Evolutionary conservation across 495 filamentous ascomycete species (phyloP), one percentile per base, ranked within the genome.

Genomic region (Hypoxylon cercidicola): DNA sequence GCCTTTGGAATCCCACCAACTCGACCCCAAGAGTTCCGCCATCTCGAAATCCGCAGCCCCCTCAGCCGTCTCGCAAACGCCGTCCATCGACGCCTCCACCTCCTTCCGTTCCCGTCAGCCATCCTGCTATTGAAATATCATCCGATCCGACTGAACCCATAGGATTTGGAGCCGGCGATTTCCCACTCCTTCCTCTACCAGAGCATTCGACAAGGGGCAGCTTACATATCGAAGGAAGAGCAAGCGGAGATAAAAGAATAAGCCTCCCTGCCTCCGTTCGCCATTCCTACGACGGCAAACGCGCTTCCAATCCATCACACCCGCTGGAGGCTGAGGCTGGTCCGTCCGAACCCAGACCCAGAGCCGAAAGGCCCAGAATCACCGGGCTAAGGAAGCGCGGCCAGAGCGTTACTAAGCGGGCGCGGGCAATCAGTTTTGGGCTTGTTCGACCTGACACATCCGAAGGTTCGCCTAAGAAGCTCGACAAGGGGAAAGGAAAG

Each of bases 141-240:
- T 66, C 66, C 25, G 62, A 68, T 32, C 56, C 74, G 11, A 58
- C 62, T 35, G 66, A 80, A 49, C 64, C 73, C 25, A 70, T 64
- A 51, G 74, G 69, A 25, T 72, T 71, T 62, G 74, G 74, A 12
- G 77, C 86, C 75, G 87, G 87, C 78, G 87, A 87, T 44, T 87
- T 85, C 66, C 90, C 89, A 13, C 85, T 93, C 15, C 81, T 93
- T 50, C 85, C 87, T 11, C 82, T 90, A 30, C 85, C 88, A 45
- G 88, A 92, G 64, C 85, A 85, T 63, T 87, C 84, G 43, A 84
- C 84, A 68, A 73, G 80, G 16, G 73, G 80, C 48, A 91, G 87
- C 68, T 77, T 89, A 25, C 79, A 88, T 58, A 84, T 91, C 50
- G 89, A 92, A 63, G 85, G 84, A 62, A 87, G 82, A 57, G 83